These are phyloP conservation scores for Escovopsis sp. DNA, from an alignment of 2,329 filamentous ascomycete genomes.

Conservation along the genomic window DNA sequence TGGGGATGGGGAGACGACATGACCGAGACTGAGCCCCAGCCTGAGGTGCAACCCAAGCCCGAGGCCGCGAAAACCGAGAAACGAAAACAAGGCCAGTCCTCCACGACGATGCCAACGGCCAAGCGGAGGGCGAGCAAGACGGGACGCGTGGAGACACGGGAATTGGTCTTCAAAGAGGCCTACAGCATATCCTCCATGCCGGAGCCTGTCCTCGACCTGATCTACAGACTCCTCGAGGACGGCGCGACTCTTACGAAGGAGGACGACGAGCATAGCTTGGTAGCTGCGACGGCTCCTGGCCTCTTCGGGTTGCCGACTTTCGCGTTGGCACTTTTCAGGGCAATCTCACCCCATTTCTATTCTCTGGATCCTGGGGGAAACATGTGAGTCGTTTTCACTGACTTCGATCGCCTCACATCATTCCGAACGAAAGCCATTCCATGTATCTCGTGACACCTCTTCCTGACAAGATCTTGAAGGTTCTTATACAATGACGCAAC, in stretches of 20 bases:
- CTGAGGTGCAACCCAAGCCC: no score
- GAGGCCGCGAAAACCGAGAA: no score
- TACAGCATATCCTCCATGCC: constrained; percentile 86
- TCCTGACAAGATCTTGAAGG: constrained; percentile 20
- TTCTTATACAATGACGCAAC: constrained; percentile 53
- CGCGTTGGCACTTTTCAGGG: constrained; percentile 63
- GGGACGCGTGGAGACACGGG: constrained; percentile 28
- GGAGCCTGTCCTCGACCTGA: constrained; percentile 55
- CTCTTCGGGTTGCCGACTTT: constrained; percentile 59
- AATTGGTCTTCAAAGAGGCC: constrained; percentile 67
- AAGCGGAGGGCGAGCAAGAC: constrained; percentile 6
- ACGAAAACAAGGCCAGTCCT: neutral
- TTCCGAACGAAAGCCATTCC: neutral
- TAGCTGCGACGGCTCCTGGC: constrained; percentile 51
- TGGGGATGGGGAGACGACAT: constrained; percentile 80
- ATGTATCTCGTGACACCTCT: no score
- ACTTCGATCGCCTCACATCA: neutral
- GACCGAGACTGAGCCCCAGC: constrained; percentile 9
- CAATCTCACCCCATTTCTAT: constrained; percentile 62
- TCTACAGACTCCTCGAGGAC: constrained; percentile 44
- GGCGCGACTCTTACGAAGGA: constrained; percentile 42
- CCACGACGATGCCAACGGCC: constrained; percentile 4
- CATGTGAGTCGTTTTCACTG: constrained; percentile 33
- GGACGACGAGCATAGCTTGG: constrained; percentile 36
- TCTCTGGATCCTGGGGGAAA: constrained; percentile 43